Percentiles rank a stretch among this genome's conserved stretches.
phyloP scores from a whole-genome alignment of 2,329 filamentous ascomycete species.

The Fusarium keratoplasticum region DNA sequence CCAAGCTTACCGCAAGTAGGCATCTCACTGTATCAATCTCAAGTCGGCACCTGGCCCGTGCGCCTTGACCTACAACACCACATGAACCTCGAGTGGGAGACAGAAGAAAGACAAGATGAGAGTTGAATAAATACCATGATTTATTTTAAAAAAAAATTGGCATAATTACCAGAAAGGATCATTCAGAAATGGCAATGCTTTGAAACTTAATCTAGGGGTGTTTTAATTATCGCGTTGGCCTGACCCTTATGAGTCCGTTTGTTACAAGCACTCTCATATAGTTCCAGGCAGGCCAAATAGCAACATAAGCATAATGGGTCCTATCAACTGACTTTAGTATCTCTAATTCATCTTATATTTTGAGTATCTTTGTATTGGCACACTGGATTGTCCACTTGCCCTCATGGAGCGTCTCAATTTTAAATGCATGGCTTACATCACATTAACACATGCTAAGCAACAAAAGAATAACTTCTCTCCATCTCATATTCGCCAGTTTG shows the following conservation, averaged over 20 bases:
- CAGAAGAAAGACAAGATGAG: background rate
- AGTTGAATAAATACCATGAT: background rate
- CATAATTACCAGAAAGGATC: too few relatives aligned
- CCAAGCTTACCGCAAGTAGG: background rate
- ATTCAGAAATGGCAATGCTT: background rate
- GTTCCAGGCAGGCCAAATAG: background rate
- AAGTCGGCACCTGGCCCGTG: background rate
- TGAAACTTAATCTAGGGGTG: too few relatives aligned
- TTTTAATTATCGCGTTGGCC: background rate
- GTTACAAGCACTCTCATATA: background rate
- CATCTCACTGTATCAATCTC: background rate
- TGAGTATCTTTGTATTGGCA: fast-evolving
- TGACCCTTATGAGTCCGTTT: background rate
- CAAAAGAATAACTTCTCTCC: background rate
- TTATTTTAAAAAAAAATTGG: background rate
- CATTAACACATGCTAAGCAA: background rate
- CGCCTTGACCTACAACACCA: background rate
- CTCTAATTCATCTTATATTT: background rate
- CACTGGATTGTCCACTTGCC: background rate
- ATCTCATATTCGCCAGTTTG: background rate
- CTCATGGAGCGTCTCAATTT: background rate
- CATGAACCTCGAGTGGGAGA: background rate
- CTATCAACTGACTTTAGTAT: background rate
- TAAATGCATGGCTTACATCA: background rate
- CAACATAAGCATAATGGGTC: background rate